A percentile compares a stretch with the other conserved stretches of the same genome.
These are phyloP conservation scores for Geotrichum australiense DNA, from an alignment of 1,139 yeast species.

Conservation along the genomic window DNA sequence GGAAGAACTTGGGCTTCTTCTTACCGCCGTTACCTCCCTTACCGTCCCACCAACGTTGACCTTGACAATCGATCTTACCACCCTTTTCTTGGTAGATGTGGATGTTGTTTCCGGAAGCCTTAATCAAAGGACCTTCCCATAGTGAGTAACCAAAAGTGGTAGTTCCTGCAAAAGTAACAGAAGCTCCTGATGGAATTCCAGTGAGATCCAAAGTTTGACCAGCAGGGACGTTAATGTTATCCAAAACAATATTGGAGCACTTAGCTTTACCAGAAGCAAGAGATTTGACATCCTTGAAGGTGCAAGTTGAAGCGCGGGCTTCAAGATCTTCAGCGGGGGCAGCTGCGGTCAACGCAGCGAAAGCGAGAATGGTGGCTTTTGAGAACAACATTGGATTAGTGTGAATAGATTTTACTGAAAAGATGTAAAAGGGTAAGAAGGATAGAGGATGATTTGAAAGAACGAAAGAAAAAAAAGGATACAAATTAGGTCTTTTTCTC, in stretches of 20 bases:
- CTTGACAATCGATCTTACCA: slow-evolving; percentile 9
- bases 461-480: too few species aligned
- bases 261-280: slow-evolving; percentile 6
- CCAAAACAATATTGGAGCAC: slow-evolving; percentile 4
- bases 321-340: slow-evolving; percentile 8
- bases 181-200: slow-evolving; percentile 4
- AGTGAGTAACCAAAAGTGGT: slow-evolving; percentile 8
- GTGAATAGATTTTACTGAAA: too few species aligned
- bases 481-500: too few species aligned
- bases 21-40: slow-evolving; percentile 9
- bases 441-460: too few species aligned
- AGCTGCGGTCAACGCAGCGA: slow-evolving; percentile 2
- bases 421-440: too few species aligned
- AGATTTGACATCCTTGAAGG: slow-evolving; percentile 5
- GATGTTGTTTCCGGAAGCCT: slow-evolving; percentile 8
- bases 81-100: slow-evolving; percentile 8
- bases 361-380: slow-evolving; percentile 1
- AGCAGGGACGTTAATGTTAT: slow-evolving; percentile 9
- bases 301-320: slow-evolving; percentile 3
- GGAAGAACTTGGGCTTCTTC: slow-evolving; percentile 11
- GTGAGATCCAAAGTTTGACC: slow-evolving; percentile 9
- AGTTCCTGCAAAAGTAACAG: slow-evolving; percentile 10
- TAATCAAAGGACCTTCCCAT: slow-evolving; percentile 11
- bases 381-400: slow-evolving; percentile 6
- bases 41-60: slow-evolving; percentile 12